Percentiles rank a stretch among this genome's conserved stretches.
Conservation (phyloP, 179 eudicot genomes). For the Spergularia azorica region DNA sequence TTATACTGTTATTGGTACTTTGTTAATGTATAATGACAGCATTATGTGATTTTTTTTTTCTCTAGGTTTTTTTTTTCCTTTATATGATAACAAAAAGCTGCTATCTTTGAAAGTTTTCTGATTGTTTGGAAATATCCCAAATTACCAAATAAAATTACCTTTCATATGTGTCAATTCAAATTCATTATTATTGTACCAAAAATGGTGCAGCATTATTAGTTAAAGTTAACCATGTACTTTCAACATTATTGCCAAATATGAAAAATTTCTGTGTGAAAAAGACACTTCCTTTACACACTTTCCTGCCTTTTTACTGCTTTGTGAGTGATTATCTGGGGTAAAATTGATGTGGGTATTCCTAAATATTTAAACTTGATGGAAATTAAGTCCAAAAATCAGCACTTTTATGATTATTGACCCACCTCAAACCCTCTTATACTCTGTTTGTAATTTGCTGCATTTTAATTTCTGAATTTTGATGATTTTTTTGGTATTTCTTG, state of each 20-base stretch:
- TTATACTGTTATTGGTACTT: neutral
- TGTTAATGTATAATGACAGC: neutral
- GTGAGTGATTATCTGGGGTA: constrained; percentile 9
- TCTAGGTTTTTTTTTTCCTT: too few relatives aligned
- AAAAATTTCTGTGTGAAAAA: constrained; percentile 15
- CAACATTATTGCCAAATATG: constrained; percentile 10
- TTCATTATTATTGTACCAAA: neutral
- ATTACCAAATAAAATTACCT: neutral
- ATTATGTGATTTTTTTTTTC: neutral
- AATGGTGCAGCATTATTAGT: neutral
- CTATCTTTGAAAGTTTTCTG: neutral
- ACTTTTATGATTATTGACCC: constrained; percentile 16
- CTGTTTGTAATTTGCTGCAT: neutral
- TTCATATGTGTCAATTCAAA: neutral
- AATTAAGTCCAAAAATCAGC: neutral
- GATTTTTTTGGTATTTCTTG: neutral
- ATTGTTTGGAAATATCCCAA: constrained; percentile 6
- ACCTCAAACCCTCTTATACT: constrained; percentile 13
- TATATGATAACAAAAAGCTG: neutral
- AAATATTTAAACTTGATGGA: neutral
- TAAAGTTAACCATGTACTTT: constrained; percentile 1
- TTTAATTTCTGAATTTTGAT: neutral
- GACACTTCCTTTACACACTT: constrained; percentile 19
- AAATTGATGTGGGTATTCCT: neutral
- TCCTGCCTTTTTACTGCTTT: neutral